Base-by-base conservation (phyloP, 345 rosid species). In the Arabidopsis arenosa region DNA sequence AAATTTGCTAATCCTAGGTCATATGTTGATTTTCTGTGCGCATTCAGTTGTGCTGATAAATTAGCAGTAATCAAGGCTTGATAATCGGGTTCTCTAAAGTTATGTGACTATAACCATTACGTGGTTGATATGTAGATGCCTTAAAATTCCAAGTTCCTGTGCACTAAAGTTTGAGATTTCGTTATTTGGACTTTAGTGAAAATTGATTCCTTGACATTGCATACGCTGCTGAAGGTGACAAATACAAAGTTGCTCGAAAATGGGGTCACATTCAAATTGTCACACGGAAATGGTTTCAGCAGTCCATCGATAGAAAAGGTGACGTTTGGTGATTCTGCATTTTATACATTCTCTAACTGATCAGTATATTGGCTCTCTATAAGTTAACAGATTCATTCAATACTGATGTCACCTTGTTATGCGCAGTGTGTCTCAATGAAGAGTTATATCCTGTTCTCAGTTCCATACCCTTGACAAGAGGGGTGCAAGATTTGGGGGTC, bases 181-280 rank as follows among this genome's bases (percentile, higher is more conserved):
- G 40, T 45, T 56, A 37, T 63, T 56, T 71, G 30, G 12, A 37
- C 64, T 59, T 59, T 8, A 41, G 43, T 69, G 55, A 54, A 54
- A 71, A 32, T 48, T 76, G 80, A 55, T 39, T 53, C 79, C 96
- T 86, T 92, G 79, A 89, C 90, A 63, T 70, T 77, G 64, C 53
- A 71, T 78, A 95, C 84, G 86, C 88, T 77, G 88, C 99, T 66
- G 92, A 90, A 85, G 93, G 99, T 74, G 97, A 92, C 84, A 95
- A 95, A 78, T 89, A 85, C 82, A 86, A 84, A 85, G 97, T 90
- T 84, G 97, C 99, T 43, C 76, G 74, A 49, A 87, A 84, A 79
- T 95, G 99, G 99, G 97, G 97, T 61, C 87, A 83, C 75, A 85
- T 92, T 80, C 86, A 79, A 81, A 89, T 92, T 74, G 91, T 95